Base-by-base conservation (phyloP, 257 asterid genomes). In the Solanum ahanhuiri region DNA sequence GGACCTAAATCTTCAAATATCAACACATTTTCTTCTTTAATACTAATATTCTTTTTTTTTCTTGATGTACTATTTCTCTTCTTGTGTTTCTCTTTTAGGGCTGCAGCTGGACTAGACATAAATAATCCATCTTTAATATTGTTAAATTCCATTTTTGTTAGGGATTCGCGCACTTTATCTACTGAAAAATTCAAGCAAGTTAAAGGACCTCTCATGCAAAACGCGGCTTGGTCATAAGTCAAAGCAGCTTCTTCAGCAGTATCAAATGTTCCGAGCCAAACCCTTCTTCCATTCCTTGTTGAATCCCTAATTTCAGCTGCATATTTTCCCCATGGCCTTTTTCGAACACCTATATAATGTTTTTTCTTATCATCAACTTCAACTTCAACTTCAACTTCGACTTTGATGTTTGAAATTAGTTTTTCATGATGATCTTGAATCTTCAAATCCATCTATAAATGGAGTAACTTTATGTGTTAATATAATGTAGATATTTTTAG, bases 251-350 rank as follows among this genome's bases (percentile, higher is more conserved):
- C 85, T 66, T 86, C 66, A 45, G 58, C 71, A 45, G 77, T 81
- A 20, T 86, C 35, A 43, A 86, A 86, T 1, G 88, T 86, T 70
- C 88, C 88, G 1, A 86, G 81, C 86, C 88, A 86, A 86, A 86
- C 86, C 88, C 88, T 86, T 4, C 11, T 41, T 12, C 88, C 88
- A 31, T 63, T 63, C 22, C 54, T 77, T 2, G 70, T 79, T 0
- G 88, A 86, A 86, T 86, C 88, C 86, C 88, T 86, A 34, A 86
- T 86, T 83, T 86, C 88, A 14, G 86, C 88, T 12, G 88, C 88
- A 12, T 25, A 86, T 8, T 86, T 86, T 7, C 88, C 88, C 88
- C 88, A 86, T 30, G 88, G 88, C 17, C 88, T 51, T 66, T 86
- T 86, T 64, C 88, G 63, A 14, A 86, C 88, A 4, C 88, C 88